phyloP scores from a whole-genome alignment of 106 monocot genomes.

The Cymbidium sinense region DNA sequence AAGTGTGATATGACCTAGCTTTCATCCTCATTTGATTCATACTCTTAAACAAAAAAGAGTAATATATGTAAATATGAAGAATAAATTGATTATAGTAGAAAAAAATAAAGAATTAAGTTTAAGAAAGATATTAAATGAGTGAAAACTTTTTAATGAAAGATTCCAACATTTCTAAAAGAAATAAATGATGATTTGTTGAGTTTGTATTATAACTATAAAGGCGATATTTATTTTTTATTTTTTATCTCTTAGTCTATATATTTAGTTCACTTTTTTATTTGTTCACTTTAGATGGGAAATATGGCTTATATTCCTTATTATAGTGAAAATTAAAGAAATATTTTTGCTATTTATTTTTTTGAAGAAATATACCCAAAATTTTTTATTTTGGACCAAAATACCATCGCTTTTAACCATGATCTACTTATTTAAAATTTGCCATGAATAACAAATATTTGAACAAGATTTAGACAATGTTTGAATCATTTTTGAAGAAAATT shows the following conservation, averaged over 20 bases:
- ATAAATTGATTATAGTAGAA: not conserved
- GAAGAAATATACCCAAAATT: too few relatives aligned
- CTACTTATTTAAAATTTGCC: too few relatives aligned
- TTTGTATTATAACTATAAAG: not conserved
- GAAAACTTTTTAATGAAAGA: not conserved
- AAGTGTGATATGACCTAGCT: not conserved
- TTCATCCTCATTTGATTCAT: not conserved
- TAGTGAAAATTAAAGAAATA: too few relatives aligned
- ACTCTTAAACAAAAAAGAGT: not conserved
- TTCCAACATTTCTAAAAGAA: not conserved
- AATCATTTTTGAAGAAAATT: too few relatives aligned
- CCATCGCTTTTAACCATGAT: too few relatives aligned
- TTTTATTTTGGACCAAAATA: too few relatives aligned
- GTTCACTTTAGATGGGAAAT: too few relatives aligned
- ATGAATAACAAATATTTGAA: too few relatives aligned
- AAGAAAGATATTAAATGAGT: not conserved
- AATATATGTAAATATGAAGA: not conserved
- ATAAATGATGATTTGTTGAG: not conserved
- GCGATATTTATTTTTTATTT: not conserved
- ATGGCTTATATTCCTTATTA: too few relatives aligned
- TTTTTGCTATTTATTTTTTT: too few relatives aligned
- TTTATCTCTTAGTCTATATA: not conserved
- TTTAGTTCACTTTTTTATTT: not conserved
- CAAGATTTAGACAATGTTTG: too few relatives aligned
- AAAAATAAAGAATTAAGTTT: not conserved